phyloP scores from a whole-genome alignment of 305 asterid genomes.

The Vinca major region DNA sequence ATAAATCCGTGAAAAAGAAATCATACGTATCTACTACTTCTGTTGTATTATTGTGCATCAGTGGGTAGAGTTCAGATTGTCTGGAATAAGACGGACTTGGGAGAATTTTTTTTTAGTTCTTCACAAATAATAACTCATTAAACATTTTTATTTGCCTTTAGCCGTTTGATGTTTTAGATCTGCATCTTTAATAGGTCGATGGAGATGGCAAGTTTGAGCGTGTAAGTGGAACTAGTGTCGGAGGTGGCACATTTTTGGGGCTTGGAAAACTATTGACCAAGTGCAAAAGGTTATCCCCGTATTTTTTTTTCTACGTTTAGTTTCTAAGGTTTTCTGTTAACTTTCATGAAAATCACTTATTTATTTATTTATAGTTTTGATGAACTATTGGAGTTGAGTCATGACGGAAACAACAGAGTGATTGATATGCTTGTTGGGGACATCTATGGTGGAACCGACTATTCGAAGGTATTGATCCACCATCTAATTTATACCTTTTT shows the following conservation, averaged over 20 bases:
- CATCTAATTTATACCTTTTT: slow-evolving; percentile 7
- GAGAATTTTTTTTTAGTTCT: not conserved
- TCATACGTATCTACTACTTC: not conserved
- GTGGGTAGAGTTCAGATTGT: not conserved
- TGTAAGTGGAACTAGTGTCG: slow-evolving; percentile 95
- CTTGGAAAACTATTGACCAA: slow-evolving; percentile 85
- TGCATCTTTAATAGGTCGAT: slow-evolving; percentile 55
- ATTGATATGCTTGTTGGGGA: slow-evolving; percentile 99
- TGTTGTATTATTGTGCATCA: not conserved
- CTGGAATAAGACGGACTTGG: not conserved
- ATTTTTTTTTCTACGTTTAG: not conserved
- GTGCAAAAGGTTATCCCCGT: slow-evolving; percentile 63
- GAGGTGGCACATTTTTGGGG: slow-evolving; percentile 99
- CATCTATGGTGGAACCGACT: slow-evolving; percentile 77
- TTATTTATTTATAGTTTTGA: slow-evolving; percentile 57
- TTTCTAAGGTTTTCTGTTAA: slow-evolving; percentile 11
- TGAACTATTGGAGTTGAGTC: slow-evolving; percentile 85
- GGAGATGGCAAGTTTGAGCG: slow-evolving; percentile 70
- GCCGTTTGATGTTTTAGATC: slow-evolving; percentile 1
- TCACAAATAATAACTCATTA: not conserved
- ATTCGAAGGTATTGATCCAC: slow-evolving; percentile 52
- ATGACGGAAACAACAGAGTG: slow-evolving; percentile 62
- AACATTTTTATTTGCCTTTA: not conserved
- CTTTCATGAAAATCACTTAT: slow-evolving; percentile 14
- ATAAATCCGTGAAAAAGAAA: not conserved